Evolutionary conservation across 148 eudicot genomes (phyloP).

Genomic region (Arbutus unedo): DNA sequence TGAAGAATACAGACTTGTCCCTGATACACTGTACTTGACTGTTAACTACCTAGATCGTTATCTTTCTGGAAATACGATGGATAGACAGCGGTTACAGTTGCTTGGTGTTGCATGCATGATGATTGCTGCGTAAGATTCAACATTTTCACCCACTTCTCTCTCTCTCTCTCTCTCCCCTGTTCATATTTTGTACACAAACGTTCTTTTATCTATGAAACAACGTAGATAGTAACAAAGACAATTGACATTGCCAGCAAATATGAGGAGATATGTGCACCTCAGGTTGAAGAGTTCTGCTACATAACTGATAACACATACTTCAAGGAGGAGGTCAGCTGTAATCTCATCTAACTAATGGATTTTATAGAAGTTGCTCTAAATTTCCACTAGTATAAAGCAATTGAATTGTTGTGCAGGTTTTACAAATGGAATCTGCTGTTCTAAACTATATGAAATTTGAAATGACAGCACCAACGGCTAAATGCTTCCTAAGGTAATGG

Average conservation of each 20-base stretch:
- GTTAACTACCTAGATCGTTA: conserved; percentile 94
- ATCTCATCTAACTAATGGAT: background rate
- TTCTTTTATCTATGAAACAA: background rate
- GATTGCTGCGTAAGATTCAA: conserved; percentile 83
- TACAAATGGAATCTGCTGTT: conserved; percentile 87
- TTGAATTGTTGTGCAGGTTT: conserved; percentile 38
- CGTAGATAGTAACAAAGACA: background rate
- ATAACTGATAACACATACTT: conserved; percentile 94
- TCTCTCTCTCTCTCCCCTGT: too few species aligned
- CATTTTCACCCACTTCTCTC: background rate
- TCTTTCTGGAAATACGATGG: conserved; percentile 80
- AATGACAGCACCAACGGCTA: conserved; percentile 85
- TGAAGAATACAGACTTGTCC: conserved; percentile 95
- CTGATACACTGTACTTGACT: conserved; percentile 84
- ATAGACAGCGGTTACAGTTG: conserved; percentile 79
- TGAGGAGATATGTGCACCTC: conserved; percentile 99
- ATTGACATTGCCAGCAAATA: conserved; percentile 54
- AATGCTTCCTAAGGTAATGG: conserved; percentile 67
- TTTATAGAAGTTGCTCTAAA: background rate
- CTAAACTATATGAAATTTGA: conserved; percentile 85
- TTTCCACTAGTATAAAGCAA: conserved; percentile 1
- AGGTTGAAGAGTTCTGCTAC: conserved; percentile 94
- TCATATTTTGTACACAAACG: background rate
- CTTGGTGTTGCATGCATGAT: conserved; percentile 97
- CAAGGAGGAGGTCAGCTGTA: conserved; percentile 70